Conservation (phyloP, 2,329 filamentous ascomycete species). For the Myriosclerotinia curreyana region DNA sequence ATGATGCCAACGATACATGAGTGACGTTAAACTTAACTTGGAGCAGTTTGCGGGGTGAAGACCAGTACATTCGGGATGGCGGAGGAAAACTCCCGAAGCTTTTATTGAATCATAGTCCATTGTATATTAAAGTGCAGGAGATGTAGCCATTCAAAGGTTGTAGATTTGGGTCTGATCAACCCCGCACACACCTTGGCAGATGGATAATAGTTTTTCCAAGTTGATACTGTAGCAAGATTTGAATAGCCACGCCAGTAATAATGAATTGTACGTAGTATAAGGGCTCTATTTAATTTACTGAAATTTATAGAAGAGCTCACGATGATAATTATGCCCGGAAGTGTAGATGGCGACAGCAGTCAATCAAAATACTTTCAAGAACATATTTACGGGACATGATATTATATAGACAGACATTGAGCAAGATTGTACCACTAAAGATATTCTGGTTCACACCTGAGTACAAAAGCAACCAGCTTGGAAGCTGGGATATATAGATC, state of each 20-base stretch:
- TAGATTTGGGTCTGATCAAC: neutral
- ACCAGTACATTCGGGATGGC: slow-evolving; percentile 10
- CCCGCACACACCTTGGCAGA: slow-evolving; percentile 16
- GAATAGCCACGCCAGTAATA: neutral
- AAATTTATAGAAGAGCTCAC: neutral
- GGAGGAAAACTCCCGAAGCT: slow-evolving; percentile 16
- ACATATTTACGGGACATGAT: no score
- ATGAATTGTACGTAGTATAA: neutral
- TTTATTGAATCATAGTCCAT: neutral
- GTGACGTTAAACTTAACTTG: neutral
- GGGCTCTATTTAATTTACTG: neutral
- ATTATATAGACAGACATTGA: no score
- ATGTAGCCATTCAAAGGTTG: slow-evolving; percentile 7
- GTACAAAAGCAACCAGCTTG: neutral
- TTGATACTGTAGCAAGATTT: neutral
- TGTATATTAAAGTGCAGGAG: neutral
- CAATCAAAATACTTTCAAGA: neutral
- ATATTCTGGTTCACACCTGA: neutral
- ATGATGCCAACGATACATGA: neutral
- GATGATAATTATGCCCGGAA: neutral
- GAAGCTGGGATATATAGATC: slow-evolving; percentile 37
- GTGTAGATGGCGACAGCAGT: neutral
- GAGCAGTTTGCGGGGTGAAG: neutral
- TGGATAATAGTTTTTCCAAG: slow-evolving; percentile 13
- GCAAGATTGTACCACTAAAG: neutral